Evolutionary conservation across 805 yeast genomes (phyloP).

Genomic region (Isabelozyma heimii): DNA sequence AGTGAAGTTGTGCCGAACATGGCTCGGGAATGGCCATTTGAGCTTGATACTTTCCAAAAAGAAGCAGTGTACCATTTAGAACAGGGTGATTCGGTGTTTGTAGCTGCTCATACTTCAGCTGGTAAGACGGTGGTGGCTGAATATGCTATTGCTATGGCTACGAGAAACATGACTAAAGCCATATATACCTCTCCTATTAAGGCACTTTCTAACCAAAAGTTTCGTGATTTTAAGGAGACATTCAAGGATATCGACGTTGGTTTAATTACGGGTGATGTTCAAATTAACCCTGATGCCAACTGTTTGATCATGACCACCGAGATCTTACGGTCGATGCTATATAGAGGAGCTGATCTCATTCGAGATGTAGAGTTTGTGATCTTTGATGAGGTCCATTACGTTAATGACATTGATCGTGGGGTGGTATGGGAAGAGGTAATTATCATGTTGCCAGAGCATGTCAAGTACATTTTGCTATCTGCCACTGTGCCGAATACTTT

Average conservation of each 20-base stretch:
- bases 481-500: conserved; percentile 99
- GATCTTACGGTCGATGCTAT: conserved; percentile 90
- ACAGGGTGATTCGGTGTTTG: conserved; percentile 97
- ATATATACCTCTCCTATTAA: conserved; percentile 95
- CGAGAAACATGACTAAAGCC: conserved; percentile 92
- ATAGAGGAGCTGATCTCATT: conserved; percentile 93
- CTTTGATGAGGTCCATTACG: conserved; percentile 97
- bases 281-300: conserved; percentile 93
- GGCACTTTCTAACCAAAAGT: conserved; percentile 86
- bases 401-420: conserved; percentile 94
- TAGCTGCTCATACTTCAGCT: conserved; percentile 98
- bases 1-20: conserved; percentile 86
- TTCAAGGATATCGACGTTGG: conserved; percentile 88
- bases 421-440: conserved; percentile 99
- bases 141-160: conserved; percentile 96
- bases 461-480: conserved; percentile 82
- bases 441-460: conserved; percentile 95
- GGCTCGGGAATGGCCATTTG: conserved; percentile 94
- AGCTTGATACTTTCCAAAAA: conserved; percentile 90
- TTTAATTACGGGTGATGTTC: conserved; percentile 95
- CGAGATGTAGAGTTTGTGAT: conserved; percentile 97
- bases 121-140: conserved; percentile 99
- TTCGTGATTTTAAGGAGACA: conserved; percentile 78
- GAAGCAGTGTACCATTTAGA: conserved; percentile 96
- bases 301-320: conserved; percentile 98